phyloP scores from a whole-genome alignment of 2,329 filamentous ascomycete species.

The Chaetomium sp. region DNA sequence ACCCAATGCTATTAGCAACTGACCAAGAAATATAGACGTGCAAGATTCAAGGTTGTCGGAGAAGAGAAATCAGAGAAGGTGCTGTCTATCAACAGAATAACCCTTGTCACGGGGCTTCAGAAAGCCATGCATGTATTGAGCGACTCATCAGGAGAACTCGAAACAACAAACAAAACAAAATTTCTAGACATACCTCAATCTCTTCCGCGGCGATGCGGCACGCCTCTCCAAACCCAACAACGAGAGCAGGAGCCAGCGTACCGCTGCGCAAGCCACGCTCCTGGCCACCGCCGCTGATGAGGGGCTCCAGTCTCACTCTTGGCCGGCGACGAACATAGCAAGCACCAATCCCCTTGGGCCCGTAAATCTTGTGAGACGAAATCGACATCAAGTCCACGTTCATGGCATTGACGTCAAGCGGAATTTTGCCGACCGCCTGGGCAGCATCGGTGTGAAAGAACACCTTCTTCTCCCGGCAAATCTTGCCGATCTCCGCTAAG shows the following conservation, averaged over 20 bases:
- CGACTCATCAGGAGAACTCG: constrained; percentile 62
- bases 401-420: constrained; percentile 93
- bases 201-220: constrained; percentile 88
- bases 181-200: constrained; percentile 65
- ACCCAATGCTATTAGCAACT: constrained; percentile 2
- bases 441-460: constrained; percentile 98
- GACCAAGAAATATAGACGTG: constrained; percentile 4
- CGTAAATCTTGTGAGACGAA: constrained; percentile 97
- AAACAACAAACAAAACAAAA: constrained; percentile 15
- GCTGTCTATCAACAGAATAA: constrained; percentile 57
- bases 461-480: constrained; percentile 85
- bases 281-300: constrained; percentile 94
- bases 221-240: constrained; percentile 91
- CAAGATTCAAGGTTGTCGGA: background rate
- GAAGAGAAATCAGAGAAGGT: constrained; percentile 52
- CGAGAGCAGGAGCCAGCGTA: constrained; percentile 80
- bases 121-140: constrained; percentile 83
- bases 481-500: constrained; percentile 81
- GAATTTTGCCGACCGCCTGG: constrained; percentile 98
- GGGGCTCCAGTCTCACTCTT: constrained; percentile 86
- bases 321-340: constrained; percentile 92
- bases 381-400: constrained; percentile 99
- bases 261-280: constrained; percentile 92
- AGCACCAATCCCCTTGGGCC: constrained; percentile 92
- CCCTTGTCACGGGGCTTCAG: constrained; percentile 64